Evolutionary conservation across 768 basidiomycete genomes (phyloP), one percentile per base, ranked within the genome.

Genomic region (Tylopilus rubrobrunneus): DNA sequence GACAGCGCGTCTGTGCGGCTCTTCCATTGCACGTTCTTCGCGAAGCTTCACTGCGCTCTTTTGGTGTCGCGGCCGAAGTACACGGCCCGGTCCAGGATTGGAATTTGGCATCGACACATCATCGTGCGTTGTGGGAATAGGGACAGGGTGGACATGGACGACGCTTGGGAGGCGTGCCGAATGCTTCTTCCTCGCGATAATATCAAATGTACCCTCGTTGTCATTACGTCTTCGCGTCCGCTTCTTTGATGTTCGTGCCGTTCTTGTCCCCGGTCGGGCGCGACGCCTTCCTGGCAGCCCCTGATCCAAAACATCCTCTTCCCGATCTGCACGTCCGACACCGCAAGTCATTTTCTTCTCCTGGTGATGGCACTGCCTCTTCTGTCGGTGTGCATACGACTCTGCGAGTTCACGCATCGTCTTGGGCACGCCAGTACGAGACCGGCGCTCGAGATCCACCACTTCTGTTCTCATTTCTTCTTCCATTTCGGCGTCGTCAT

Each of bases 381-480:
- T 17, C 44, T 50, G 36, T 39, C 5, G 49, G 31, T 19, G 49
- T 11, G 58, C 59, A 45, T 67, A 48, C 36, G 34, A 51, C 48
- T 83, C 82, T 11, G 84, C 85, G 55, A 88, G 73, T 58, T 87
- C 78, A 29, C 74, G 73, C 85, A 89, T 83, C 17, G 84, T 82
- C 68, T 79, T 86, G 14, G 84, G 80, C 12, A 57, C 65, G 14
- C 56, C 69, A 27, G 46, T 58, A 11, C 45, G 53, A 29, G 52
- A 50, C 9, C 37, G 48, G 29, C 57, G 55, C 19, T 42, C 39
- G 48, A 51, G 55, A 66, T 46, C 57, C 54, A 49, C 21, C 55
- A 56, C 60, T 29, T 62, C 62, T 40, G 48, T 56, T 36, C 25
- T 5, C 25, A 51, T 49, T 25, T 55, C 55, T 29, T 53, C 40